phyloP scores from a whole-genome alignment of 1,284 basidiomycete species.

The Xerocomus minutiporus region DNA sequence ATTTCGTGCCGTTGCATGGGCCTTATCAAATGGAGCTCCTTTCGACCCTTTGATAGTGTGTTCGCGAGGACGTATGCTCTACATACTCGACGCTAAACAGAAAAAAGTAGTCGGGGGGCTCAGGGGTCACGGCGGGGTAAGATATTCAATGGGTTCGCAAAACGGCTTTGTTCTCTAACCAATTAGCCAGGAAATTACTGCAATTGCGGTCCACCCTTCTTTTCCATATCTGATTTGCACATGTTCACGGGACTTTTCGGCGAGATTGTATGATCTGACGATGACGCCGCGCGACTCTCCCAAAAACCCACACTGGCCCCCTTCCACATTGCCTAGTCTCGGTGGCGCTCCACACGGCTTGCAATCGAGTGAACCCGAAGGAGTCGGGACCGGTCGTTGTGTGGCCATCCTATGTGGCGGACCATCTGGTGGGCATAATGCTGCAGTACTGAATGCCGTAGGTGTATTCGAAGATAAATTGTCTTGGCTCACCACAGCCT shows the following conservation, averaged over 20 bases:
- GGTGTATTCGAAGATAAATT: constrained; percentile 20
- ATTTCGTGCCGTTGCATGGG: constrained; percentile 50
- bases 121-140: constrained; percentile 67
- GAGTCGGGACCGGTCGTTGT: constrained; percentile 57
- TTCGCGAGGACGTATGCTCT: constrained; percentile 47
- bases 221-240: constrained; percentile 58
- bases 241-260: constrained; percentile 63
- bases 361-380: constrained; percentile 55
- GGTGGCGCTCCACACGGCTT: constrained; percentile 69
- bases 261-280: constrained; percentile 60
- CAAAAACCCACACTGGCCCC: constrained; percentile 58
- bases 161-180: constrained; percentile 2
- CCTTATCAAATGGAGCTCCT: constrained; percentile 40
- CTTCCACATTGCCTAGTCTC: constrained; percentile 43
- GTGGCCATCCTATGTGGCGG: constrained; percentile 61
- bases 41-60: constrained; percentile 55
- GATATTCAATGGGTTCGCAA: constrained; percentile 19
- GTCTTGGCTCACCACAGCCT: constrained; percentile 7
- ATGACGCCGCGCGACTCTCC: constrained; percentile 34
- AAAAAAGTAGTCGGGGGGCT: constrained; percentile 42
- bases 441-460: constrained; percentile 62
- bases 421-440: constrained; percentile 64
- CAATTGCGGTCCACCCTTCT: constrained; percentile 56
- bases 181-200: constrained; percentile 54
- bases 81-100: constrained; percentile 45